Conservation (phyloP, 768 basidiomycete species). For the Agrocybe pediades region DNA sequence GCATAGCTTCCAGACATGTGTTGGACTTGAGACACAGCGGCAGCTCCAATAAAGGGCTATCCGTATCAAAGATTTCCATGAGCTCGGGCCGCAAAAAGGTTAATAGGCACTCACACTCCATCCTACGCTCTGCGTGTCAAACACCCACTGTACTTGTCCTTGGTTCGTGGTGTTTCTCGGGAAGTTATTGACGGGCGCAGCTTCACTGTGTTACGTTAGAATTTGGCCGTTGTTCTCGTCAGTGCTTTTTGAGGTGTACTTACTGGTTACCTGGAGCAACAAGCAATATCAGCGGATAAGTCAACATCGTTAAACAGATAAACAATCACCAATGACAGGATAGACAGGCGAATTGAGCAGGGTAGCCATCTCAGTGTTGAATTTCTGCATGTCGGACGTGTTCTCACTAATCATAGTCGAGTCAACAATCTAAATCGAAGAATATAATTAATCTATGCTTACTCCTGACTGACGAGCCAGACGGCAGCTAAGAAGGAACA, state of each 20-base stretch:
- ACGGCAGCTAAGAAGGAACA: conserved; percentile 39
- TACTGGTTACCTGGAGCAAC: conserved; percentile 56
- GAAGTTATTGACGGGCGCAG: conserved; percentile 59
- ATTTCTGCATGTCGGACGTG: conserved; percentile 43
- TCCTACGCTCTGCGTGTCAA: conserved; percentile 48
- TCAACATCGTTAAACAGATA: neutral
- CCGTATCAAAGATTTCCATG: too few species aligned
- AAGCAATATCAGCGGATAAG: neutral
- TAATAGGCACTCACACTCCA: conserved; percentile 41
- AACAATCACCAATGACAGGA: conserved; percentile 44
- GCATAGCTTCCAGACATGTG: conserved; percentile 60
- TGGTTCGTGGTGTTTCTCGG: conserved; percentile 44
- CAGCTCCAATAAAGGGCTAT: conserved; percentile 50
- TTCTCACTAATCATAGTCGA: conserved; percentile 34
- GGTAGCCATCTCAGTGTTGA: conserved; percentile 46
- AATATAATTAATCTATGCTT: conserved; percentile 13
- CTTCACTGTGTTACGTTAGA: conserved; percentile 41
- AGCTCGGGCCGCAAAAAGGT: neutral
- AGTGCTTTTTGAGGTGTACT: conserved; percentile 13
- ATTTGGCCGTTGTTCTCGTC: neutral
- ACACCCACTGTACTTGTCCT: conserved; percentile 55
- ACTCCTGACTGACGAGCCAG: conserved; percentile 50
- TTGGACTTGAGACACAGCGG: conserved; percentile 43
- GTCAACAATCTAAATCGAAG: neutral
- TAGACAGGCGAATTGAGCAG: conserved; percentile 45